Base-by-base conservation (phyloP, 345 rosid species). In the Populus pruinosa region DNA sequence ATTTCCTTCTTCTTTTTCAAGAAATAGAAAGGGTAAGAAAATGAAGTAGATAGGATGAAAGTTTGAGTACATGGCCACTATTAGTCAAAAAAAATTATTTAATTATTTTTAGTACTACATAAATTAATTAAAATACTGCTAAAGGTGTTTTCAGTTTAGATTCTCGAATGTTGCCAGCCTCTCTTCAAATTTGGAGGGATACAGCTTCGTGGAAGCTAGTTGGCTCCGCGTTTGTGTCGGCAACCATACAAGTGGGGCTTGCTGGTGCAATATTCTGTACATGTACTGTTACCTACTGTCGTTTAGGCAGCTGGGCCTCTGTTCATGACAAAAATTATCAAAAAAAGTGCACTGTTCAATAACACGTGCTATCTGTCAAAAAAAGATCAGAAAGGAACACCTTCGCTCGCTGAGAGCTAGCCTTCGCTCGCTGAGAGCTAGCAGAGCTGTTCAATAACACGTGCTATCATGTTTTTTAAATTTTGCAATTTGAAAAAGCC, bases 161-260 rank as follows among this genome's bases (percentile, higher is more conserved):
- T 12, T 47, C 53, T 14, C 11, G 47, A 43, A 43, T 4, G 14
- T 43, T 47, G 53, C 53, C 18, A 14, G 53, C 5, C 20, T 5
- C 53, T 14, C 20, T 47, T 39, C 43, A 47, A 47, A 47, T 47
- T 13, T 16, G 53, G 53, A 50, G 56, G 56, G 8, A 21, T 5
- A 5, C 21, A 17, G 21, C 11, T 43, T 25, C 38, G 10, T 38
- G 43, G 25, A 18, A 72, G 39, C 20, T 31, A 17, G 39, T 31
- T 71, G 76, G 63, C 5, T n/a, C 36, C 12, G 55, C 3, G 55
- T 17, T 50, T 53, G 47, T 71, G 75, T 71, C 75, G 75, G 75
- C 18, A 55, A 4, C 39, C 4, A 13, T 8, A 33, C 4, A 25
- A n/a, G 53, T 61, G 12, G 65, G 76, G 68, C 17, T 38, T n/a